A percentile compares a stretch with the other conserved stretches of the same genome.
These are phyloP conservation scores for Sporothrix schenckii DNA, from an alignment of 2,329 filamentous ascomycete genomes.

Conservation along the genomic window DNA sequence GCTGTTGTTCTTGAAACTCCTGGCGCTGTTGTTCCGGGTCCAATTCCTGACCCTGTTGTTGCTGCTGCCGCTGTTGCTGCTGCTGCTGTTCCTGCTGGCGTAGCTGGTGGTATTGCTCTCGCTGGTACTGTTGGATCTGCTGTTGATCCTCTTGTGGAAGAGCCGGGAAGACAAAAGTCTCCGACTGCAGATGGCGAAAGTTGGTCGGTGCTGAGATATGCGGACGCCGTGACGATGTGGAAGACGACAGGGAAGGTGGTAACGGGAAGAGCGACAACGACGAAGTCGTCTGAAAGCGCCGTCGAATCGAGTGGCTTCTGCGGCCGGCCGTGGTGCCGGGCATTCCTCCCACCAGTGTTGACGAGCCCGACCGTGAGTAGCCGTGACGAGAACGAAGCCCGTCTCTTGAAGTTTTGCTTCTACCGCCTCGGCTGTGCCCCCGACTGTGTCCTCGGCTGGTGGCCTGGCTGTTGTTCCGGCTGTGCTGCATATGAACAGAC, in stretches of 20 bases:
- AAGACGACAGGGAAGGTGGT: constrained; percentile 36
- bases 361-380: constrained; percentile 38
- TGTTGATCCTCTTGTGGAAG: constrained; percentile 24
- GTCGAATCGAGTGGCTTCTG: constrained; percentile 52
- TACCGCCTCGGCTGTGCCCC: background rate
- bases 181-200: constrained; percentile 61
- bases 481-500: background rate
- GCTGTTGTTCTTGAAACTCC: constrained; percentile 36
- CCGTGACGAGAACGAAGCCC: constrained; percentile 11
- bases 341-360: constrained; percentile 38
- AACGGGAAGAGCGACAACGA: constrained; percentile 38
- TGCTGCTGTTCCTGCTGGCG: constrained; percentile 13
- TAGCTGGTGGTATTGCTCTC: constrained; percentile 6
- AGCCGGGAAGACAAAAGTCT: constrained; percentile 32
- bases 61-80: constrained; percentile 16
- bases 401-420: background rate
- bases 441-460: background rate
- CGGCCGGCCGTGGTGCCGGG: constrained; percentile 30
- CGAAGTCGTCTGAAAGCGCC: constrained; percentile 47
- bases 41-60: constrained; percentile 10
- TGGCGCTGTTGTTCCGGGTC: constrained; percentile 18
- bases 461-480: background rate
- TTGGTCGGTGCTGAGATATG: constrained; percentile 62
- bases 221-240: constrained; percentile 46
- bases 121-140: constrained; percentile 17